phyloP scores from a whole-genome alignment of 176 grass and related monocot species.

The Carex scoparia region DNA sequence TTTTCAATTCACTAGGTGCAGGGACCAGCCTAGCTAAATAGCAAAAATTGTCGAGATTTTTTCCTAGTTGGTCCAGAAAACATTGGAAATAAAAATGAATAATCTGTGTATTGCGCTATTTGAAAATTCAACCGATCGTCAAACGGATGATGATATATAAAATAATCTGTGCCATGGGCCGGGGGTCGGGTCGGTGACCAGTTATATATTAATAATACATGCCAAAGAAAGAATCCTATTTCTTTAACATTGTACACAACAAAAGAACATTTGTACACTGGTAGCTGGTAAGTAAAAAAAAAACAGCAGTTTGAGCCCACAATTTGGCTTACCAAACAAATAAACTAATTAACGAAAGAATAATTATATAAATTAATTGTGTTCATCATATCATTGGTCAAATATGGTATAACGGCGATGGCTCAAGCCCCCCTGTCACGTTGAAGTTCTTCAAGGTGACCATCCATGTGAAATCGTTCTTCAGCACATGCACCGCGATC shows the following conservation, averaged over 20 bases:
- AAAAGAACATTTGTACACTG: slow-evolving; percentile 5
- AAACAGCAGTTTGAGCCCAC: neutral
- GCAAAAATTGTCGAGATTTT: neutral
- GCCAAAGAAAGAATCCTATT: neutral
- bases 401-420: slow-evolving; percentile 23
- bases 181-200: too few relatives aligned
- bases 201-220: too few relatives aligned
- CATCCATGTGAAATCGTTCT: slow-evolving; percentile 32
- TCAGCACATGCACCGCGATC: slow-evolving; percentile 36
- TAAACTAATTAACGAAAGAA: neutral
- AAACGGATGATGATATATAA: too few relatives aligned
- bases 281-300: neutral
- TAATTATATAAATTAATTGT: neutral
- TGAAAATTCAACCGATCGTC: neutral
- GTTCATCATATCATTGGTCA: neutral
- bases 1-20: too few relatives aligned
- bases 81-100: neutral
- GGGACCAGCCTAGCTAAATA: too few relatives aligned
- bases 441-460: slow-evolving; percentile 36
- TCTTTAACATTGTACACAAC: neutral
- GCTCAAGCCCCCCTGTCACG: neutral
- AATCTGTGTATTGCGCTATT: too few relatives aligned
- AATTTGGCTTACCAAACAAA: neutral
- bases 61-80: neutral
- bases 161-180: too few relatives aligned